phyloP scores from a whole-genome alignment of 1,284 basidiomycete genomes.

The Ceratobasidium papillatum region DNA sequence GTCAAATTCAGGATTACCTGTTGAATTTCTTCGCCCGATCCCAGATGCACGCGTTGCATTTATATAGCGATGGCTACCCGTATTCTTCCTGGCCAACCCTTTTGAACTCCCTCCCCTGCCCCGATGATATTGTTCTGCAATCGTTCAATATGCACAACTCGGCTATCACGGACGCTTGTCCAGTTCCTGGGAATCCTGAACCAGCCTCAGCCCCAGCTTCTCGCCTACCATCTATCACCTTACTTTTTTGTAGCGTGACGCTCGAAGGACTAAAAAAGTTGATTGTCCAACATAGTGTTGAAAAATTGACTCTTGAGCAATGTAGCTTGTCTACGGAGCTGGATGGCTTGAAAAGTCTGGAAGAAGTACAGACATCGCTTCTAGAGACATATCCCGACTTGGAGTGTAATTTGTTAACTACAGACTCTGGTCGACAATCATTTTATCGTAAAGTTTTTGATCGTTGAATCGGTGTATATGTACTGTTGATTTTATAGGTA shows the following conservation, averaged over 20 bases:
- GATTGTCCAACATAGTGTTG: background rate
- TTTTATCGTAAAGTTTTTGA: slow-evolving; percentile 16
- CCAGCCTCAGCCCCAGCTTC: background rate
- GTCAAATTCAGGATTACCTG: background rate
- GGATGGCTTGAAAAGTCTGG: background rate
- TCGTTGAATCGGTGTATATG: background rate
- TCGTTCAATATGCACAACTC: background rate
- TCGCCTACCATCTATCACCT: background rate
- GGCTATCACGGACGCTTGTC: background rate
- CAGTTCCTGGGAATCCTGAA: background rate
- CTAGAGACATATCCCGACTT: slow-evolving; percentile 2
- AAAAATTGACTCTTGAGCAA: background rate
- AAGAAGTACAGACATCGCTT: background rate
- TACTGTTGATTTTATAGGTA: too few species aligned
- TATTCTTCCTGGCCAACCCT: background rate
- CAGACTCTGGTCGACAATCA: background rate
- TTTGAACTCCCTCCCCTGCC: background rate
- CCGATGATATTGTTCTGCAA: background rate
- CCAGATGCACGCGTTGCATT: slow-evolving; percentile 6
- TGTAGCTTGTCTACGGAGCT: background rate
- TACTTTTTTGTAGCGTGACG: background rate
- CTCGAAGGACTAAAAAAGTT: background rate
- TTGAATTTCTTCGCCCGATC: background rate
- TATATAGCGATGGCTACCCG: background rate
- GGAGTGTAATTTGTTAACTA: background rate